A percentile compares a stretch with the other conserved stretches of the same genome.
Conservation (phyloP, 176 grass and related monocot genomes). For the Eremochloa ophiuroides region DNA sequence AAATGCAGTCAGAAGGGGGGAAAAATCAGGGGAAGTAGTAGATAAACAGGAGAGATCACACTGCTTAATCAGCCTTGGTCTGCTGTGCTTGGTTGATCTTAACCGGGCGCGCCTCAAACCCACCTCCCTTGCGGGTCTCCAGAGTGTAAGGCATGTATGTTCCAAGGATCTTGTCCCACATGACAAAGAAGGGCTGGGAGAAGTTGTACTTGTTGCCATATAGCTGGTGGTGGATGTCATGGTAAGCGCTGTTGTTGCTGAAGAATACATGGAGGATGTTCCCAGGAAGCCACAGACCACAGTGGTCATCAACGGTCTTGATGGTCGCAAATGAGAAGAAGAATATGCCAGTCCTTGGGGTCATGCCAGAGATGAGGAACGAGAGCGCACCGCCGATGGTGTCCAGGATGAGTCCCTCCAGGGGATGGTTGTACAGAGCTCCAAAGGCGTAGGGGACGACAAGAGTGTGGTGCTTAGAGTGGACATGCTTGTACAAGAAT, state of each 20-base stretch:
- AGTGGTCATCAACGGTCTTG: constrained; percentile 70
- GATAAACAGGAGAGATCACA: not conserved
- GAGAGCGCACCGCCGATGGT: constrained; percentile 56
- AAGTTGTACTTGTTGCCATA: constrained; percentile 77
- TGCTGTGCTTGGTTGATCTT: constrained; percentile 33
- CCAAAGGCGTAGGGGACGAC: constrained; percentile 61
- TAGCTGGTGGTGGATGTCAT: constrained; percentile 73
- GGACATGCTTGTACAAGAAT: constrained; percentile 74
- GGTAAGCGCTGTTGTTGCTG: constrained; percentile 70
- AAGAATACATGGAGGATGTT: constrained; percentile 58
- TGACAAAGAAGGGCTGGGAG: constrained; percentile 67
- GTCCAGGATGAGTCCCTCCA: constrained; percentile 64
- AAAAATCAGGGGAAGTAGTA: constrained; percentile 30
- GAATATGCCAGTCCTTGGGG: constrained; percentile 53
- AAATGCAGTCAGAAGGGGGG: constrained; percentile 20
- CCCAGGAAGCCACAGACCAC: constrained; percentile 56
- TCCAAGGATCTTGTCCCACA: constrained; percentile 69
- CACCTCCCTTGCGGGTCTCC: constrained; percentile 57
- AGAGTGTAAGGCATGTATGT: constrained; percentile 65
- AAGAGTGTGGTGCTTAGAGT: constrained; percentile 72
- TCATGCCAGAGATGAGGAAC: constrained; percentile 48
- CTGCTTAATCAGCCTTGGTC: constrained; percentile 33
- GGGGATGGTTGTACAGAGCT: constrained; percentile 66
- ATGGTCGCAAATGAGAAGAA: constrained; percentile 71
- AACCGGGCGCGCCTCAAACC: constrained; percentile 48